Base-by-base conservation (phyloP, 2,329 filamentous ascomycete species). In the Aspergillus fumigatiaffinis region DNA sequence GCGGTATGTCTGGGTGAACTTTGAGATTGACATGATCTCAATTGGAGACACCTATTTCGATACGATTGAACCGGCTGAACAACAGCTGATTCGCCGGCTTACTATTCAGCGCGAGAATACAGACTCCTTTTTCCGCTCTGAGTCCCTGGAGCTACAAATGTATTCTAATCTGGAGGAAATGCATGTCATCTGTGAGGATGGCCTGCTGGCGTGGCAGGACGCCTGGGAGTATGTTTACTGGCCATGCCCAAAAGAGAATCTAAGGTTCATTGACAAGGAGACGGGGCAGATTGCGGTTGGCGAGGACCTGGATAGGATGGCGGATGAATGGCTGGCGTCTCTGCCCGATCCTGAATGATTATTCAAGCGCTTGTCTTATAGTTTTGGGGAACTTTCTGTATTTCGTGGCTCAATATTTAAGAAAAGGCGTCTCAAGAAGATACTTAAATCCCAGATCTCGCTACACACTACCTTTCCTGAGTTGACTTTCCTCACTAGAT, bases 261-360 rank as follows among this genome's bases (percentile, higher is more conserved):
- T 55, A 25, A 42, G 53, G n/a, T 55, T 55, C n/a, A 51, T 55
- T 21, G 53, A 54, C 23, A 54, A 50, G 46, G 53, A 50, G 8
- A 54, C 53, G 9, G 53, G 53, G 17, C 41, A 42, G 41, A 42
- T 53, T 14, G 52, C 52, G 7, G 28, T 38, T 17, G 51, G 52
- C 2, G 52, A 21, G 41, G 42, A 53, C 6, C 20, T 53, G 42
- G 52, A 53, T 48, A 67, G 50, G 29, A 61, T 60, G 41, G n/a
- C 3, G 6, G 41, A 20, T 20, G 38, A n/a, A 41, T n/a, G 38
- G 38, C 4, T n/a, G 38, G 38, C 38, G 3, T 4, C 28, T 29
- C 20, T 3, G n/a, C 23, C 3, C 20, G 38, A 17, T 41, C 14
- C 38, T 41, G 4, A 41, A 41, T 41, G 4, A 41, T 41, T 41